These are phyloP conservation scores for Sporodiniella umbellata DNA, from an alignment of 371 early-diverging fungal species.

Conservation along the genomic window DNA sequence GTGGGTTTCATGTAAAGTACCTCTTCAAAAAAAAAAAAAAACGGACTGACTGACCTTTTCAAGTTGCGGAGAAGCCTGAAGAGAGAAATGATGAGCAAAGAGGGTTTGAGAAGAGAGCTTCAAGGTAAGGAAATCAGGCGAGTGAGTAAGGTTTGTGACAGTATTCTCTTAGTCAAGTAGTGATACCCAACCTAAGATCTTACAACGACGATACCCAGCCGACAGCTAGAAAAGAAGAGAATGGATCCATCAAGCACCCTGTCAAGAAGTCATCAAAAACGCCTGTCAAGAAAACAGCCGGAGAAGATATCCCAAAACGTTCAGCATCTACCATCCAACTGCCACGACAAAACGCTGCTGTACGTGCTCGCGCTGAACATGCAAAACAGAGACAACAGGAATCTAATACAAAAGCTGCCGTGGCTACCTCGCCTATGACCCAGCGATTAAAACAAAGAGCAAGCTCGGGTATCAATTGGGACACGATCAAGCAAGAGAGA, in stretches of 20 bases:
- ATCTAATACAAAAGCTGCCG: conserved; percentile 19
- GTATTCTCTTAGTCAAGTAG: conserved; percentile 2
- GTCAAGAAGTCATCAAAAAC: no score
- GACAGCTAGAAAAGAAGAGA: no score
- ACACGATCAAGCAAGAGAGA: conserved; percentile 28
- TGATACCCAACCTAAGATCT: background rate
- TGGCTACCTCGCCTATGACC: conserved; percentile 6
- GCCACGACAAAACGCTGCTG: conserved; percentile 37
- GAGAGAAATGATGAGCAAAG: background rate
- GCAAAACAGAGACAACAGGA: conserved; percentile 39
- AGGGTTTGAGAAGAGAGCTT: background rate
- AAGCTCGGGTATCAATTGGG: conserved; percentile 35
- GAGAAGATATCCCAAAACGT: conserved; percentile 2
- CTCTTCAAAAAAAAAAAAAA: no score
- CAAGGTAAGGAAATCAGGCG: background rate
- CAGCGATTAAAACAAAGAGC: conserved; percentile 30
- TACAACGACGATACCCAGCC: background rate
- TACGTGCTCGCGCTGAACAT: conserved; percentile 42
- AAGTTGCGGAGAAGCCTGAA: no score
- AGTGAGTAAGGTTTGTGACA: no score
- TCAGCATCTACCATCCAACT: conserved; percentile 9
- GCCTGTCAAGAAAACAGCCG: no score
- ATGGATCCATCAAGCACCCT: no score
- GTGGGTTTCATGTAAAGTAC: no score
- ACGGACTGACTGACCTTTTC: no score